Evolutionary conservation across 345 rosid genomes (phyloP), one percentile per base, ranked within the genome.

Genomic region (Trapa incisa): DNA sequence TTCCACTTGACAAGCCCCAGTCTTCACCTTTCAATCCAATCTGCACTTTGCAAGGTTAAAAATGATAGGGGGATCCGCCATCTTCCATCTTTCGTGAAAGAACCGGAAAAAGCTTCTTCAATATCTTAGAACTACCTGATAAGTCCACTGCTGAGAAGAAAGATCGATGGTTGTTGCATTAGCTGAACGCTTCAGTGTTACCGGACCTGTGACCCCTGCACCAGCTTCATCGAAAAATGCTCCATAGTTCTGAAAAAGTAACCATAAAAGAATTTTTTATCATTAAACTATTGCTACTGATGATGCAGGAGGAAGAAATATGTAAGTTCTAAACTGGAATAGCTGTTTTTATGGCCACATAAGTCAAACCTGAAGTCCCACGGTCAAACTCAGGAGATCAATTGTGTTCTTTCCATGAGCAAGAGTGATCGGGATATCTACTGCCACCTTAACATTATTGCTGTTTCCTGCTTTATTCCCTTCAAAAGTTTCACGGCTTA

Each of bases 171-270:
- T 74, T 71, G 71, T 75, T 66, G 88, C 91, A 65, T 78, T 80
- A 52, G 80, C 79, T 45, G 76, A 81, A 36, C 82, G 84, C 75
- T 83, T 79, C 73, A 90, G 74, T 63, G 77, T 82, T 75, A 94
- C 96, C 15, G 98, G 98, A 74, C 97, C 96, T 11, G 88, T 90
- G 66, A 94, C 74, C 71, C 99, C 99, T 1, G 99, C 99, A 38
- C 95, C 95, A 2, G 3, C 7, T 72, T 71, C 70, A 74, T 94
- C 97, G 68, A 70, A 94, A 72, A 90, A 90, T 45, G 97, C 86
- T 77, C 99, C 97, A 57, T 90, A 90, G 66, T 94, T 90, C 98
- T 93, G 94, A 17, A 52, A 65, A 14, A 53, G 43, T 47, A 8
- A 41, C 6, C 43, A 41, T 41, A 41, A 41, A 41, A 41, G 2